Evolutionary conservation across 495 filamentous ascomycete species (phyloP), one percentile per base, ranked within the genome.

Genomic region (Jackrogersella minutella): DNA sequence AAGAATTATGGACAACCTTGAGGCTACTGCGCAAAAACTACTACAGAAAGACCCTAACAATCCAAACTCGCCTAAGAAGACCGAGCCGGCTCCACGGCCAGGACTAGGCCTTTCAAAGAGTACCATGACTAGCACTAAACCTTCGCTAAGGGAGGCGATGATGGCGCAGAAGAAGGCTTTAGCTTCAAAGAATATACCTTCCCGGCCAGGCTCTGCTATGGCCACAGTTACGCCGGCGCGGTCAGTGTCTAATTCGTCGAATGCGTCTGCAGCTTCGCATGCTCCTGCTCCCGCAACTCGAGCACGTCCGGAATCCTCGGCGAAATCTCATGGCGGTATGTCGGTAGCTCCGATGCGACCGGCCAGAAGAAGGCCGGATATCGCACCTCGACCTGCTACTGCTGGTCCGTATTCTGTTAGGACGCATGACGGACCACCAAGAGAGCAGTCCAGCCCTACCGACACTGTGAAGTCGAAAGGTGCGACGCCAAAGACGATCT

Each of bases 41-140:
- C 77, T 98, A 13, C 88, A 93, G 68, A 93, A 91, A 46, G 89
- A 93, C 69, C 78, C 90, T 17, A 82, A 87, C 49, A 97, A 97
- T 72, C 93, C 93, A 16, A 91, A 91, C 72, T 82, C 84, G 14
- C 75, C 84, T 16, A 83, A 82, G 60, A 82, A 80, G 46, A 66
- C 84, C 21, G 82, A 84, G 36, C 76, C 82, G 17, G 77, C 74
- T 31, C 65, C 68, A 16, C 81, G 83, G 9, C 80, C 82, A 24
- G 84, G 82, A 21, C 37, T 85, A 41, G 82, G 86, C 17, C 78
- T 88, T 51, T 81, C 84, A 21, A 87, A 84, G 71, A 86, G 85
- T 66, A 84, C 85, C 26, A 73, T 81, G 71, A 66, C 76, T 80
- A 51, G 82, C 79, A 62, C 86, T 79, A 76, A 85, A 88, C 76